Conservation (phyloP, 768 basidiomycete species). For the Kondoa malvinella region DNA sequence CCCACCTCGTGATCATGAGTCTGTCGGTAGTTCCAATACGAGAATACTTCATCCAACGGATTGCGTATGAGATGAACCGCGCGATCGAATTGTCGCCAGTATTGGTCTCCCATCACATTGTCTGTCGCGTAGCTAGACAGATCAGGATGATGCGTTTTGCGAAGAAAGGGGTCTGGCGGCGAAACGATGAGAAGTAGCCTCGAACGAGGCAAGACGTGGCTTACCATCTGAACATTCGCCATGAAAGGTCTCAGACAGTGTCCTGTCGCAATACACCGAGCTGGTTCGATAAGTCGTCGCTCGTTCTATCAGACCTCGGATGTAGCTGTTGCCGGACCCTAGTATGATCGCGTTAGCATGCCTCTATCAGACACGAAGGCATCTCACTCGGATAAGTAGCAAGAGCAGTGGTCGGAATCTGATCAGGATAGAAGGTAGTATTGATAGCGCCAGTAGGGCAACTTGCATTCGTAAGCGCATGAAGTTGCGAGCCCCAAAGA, state of each 20-base stretch:
- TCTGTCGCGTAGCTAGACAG: neutral
- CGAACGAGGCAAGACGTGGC: too few relatives aligned
- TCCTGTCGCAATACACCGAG: conserved; percentile 2
- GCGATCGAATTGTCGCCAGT: neutral
- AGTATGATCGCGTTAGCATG: neutral
- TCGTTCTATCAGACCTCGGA: neutral
- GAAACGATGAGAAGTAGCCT: too few relatives aligned
- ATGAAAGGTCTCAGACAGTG: neutral
- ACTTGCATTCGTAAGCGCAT: neutral
- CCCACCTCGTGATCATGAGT: too few relatives aligned
- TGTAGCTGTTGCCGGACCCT: conserved; percentile 2
- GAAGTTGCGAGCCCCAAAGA: neutral
- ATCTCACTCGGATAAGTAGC: neutral
- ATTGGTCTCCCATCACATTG: neutral
- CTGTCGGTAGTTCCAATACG: too few relatives aligned
- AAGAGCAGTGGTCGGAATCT: neutral
- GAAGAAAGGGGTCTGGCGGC: neutral
- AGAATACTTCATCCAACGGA: neutral
- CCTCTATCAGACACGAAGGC: neutral
- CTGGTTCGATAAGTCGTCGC: neutral
- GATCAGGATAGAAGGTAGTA: neutral
- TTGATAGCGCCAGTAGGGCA: neutral
- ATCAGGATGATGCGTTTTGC: neutral
- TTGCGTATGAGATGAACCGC: neutral
- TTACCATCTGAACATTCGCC: conserved; percentile 4